Conservation (phyloP, 305 asterid genomes). For the Plantago rigida region DNA sequence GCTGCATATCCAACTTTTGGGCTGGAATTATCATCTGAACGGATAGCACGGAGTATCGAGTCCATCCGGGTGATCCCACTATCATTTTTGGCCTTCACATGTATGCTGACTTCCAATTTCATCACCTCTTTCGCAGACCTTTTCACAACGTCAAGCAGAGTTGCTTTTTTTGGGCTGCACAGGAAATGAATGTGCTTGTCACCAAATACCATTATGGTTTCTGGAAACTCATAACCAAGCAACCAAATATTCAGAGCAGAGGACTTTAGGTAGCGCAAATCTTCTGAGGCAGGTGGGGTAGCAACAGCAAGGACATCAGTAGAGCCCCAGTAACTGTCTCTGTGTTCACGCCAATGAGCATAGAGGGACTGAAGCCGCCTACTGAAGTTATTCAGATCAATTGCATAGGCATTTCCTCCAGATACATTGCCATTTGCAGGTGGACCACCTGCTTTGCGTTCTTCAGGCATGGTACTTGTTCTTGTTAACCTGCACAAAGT, state of each 20-base stretch:
- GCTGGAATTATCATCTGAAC: constrained; percentile 26
- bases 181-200: constrained; percentile 49
- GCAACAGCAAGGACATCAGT: constrained; percentile 49
- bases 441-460: constrained; percentile 35
- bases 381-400: constrained; percentile 40
- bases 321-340: constrained; percentile 50
- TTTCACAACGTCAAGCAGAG: constrained; percentile 45
- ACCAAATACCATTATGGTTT: constrained; percentile 64
- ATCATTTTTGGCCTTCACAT: constrained; percentile 47
- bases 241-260: constrained; percentile 67
- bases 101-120: constrained; percentile 41
- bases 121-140: constrained; percentile 42
- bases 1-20: constrained; percentile 46
- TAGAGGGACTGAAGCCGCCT: constrained; percentile 46
- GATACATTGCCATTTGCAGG: constrained; percentile 36
- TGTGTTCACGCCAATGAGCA: constrained; percentile 46
- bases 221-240: constrained; percentile 76
- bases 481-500: constrained; percentile 18
- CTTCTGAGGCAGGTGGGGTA: constrained; percentile 61
- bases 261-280: constrained; percentile 59
- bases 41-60: constrained; percentile 34
- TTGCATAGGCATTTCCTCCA: constrained; percentile 34
- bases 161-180: constrained; percentile 69
- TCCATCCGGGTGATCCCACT: constrained; percentile 52
- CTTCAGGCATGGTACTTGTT: constrained; percentile 37